Conservation (phyloP, 345 rosid species). For the Salix arbutifolia region DNA sequence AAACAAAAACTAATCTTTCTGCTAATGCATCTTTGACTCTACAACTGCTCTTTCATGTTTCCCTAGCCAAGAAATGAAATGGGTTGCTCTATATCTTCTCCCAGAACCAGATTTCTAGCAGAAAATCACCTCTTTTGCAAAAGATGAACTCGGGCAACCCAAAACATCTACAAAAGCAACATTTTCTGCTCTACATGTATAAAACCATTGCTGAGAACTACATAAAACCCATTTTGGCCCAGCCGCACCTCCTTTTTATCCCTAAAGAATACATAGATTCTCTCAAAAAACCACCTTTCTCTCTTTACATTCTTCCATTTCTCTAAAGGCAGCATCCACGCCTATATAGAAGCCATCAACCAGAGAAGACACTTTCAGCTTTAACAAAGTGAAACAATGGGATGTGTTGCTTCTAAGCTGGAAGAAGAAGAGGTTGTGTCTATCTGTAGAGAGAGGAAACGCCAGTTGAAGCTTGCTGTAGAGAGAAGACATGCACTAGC, state of each 20-base stretch:
- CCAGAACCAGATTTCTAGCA: conserved; percentile 5
- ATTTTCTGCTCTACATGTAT: conserved; percentile 1
- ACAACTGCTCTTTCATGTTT: not conserved
- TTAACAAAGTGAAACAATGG: conserved; percentile 35
- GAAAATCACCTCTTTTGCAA: conserved; percentile 1
- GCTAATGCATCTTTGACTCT: conserved; percentile 1
- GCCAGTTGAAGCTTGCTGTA: conserved; percentile 50
- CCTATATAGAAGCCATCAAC: conserved; percentile 14
- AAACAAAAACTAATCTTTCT: not conserved
- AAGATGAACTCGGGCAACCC: conserved; percentile 19
- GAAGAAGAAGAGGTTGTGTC: conserved; percentile 69
- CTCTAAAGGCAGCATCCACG: conserved; percentile 21
- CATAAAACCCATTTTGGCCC: conserved; percentile 17
- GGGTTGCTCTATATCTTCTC: conserved; percentile 7
- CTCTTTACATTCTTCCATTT: conserved; percentile 16
- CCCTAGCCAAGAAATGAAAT: conserved; percentile 13
- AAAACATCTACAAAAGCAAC: conserved; percentile 15
- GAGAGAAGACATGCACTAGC: conserved; percentile 60
- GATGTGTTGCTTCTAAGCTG: conserved; percentile 65
- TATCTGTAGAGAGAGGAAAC: conserved; percentile 61
- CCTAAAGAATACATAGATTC: conserved; percentile 28
- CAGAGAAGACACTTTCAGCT: not conserved
- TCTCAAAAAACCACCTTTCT: conserved; percentile 29
- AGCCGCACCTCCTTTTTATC: conserved; percentile 27
- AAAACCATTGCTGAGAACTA: conserved; percentile 5